Conservation (phyloP, 2,329 filamentous ascomycete genomes). For the Phaeosphaeria sp. region DNA sequence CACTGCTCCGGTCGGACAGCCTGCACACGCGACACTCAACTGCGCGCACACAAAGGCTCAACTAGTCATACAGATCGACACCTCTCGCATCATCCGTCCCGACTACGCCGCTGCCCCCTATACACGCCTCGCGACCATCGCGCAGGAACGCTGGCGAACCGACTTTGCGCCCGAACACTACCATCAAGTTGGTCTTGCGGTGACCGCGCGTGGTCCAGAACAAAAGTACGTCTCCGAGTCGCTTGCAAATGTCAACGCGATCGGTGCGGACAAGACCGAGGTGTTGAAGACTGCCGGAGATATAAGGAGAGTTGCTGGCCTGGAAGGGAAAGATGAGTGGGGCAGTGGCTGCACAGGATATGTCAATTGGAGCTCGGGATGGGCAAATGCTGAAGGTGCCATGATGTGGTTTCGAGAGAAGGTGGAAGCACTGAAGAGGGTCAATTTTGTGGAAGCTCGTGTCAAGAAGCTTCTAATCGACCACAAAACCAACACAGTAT, state of each 20-base stretch:
- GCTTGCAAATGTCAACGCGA: constrained; percentile 42
- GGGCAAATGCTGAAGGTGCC: constrained; percentile 77
- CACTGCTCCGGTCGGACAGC: neutral
- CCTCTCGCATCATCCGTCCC: constrained; percentile 67
- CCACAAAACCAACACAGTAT: constrained; percentile 48
- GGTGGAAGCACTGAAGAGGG: constrained; percentile 62
- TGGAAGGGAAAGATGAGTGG: constrained; percentile 48
- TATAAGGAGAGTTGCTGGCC: constrained; percentile 50
- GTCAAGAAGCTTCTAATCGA: constrained; percentile 52
- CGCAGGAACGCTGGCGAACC: constrained; percentile 73
- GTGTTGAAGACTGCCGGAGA: constrained; percentile 47
- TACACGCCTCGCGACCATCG: constrained; percentile 72
- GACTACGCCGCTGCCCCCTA: constrained; percentile 87
- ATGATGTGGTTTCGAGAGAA: constrained; percentile 69
- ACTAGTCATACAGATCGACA: constrained; percentile 55
- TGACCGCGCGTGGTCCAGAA: constrained; percentile 63
- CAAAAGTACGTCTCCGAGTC: constrained; percentile 50
- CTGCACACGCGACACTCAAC: neutral
- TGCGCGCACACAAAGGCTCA: constrained; percentile 2
- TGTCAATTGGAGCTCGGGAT: constrained; percentile 76
- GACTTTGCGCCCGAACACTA: constrained; percentile 72
- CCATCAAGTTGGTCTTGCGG: constrained; percentile 70
- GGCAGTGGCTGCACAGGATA: constrained; percentile 69
- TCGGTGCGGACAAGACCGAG: constrained; percentile 49
- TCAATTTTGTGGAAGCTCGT: constrained; percentile 60